Evolutionary conservation across 2,329 filamentous ascomycete species (phyloP), one percentile per base, ranked within the genome.

Genomic region (Neopestalotiopsis rosae): DNA sequence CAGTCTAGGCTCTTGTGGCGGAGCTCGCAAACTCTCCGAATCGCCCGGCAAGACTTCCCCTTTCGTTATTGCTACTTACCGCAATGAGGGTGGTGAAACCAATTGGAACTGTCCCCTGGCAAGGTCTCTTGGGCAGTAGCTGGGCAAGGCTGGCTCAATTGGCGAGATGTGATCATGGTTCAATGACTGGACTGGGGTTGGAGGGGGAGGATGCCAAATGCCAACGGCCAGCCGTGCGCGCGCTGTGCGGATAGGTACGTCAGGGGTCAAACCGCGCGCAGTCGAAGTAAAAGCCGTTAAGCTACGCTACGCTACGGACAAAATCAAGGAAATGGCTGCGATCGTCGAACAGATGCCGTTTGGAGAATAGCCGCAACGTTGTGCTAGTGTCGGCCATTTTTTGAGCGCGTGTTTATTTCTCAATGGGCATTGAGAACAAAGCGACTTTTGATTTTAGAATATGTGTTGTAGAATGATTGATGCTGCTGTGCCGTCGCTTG

Each of bases 11-110:
- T 61, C 20, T 59, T 14, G 52, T 67, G 56, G 52, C 52, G 52
- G 42, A 34, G 34, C 20, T 59, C 34, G 40, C 42, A 59, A 59
- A 49, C 52, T 30, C 56, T 49, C 65, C 52, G 56, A 67, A 42
- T 28, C 13, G 57, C 17, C 40, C 65, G 65, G 65, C 56, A 67
- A 61, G 65, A 59, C n/a, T 67, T 67, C 65, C 65, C 56, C 65
- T 67, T 67, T 56, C 20, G 52, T 20, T 28, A 61, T 30, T n/a
- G 17, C 28, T 24, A 45, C 56, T 59, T 30, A 40, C 56, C 65
- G 34, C 34, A 42, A 59, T 58, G 34, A 24, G 56, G 13, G 42
- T 28, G 13, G 30, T 56, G 63, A 58, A 63, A 66, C 38, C 63
- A 66, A 56, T 56, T 24, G 45, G 24, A n/a, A 24, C 24, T 17